Evolutionary conservation across 139 green algal genomes (phyloP), one percentile per base, ranked within the genome.

Genomic region (Chlamydomonas sphaeroides): DNA sequence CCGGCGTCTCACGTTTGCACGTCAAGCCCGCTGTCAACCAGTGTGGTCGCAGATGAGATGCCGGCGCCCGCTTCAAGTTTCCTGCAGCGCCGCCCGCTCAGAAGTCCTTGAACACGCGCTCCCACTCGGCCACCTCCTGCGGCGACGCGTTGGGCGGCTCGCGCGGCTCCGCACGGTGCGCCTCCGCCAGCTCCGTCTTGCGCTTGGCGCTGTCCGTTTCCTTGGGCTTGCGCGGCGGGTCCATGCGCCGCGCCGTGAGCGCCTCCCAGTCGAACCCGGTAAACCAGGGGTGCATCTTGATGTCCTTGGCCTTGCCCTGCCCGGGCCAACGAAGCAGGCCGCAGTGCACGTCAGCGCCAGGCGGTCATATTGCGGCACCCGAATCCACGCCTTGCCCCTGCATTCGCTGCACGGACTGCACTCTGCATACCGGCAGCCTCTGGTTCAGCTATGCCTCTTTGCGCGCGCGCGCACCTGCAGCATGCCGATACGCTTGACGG

Each of bases 231-330:
- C 93, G 85, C 6, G 93, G 94, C 45, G 94, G 89, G 51, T 90
- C 73, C 78, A 98, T 90, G 80, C 93, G 93, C n/a, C 93, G 87
- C 0, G 91, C 90, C 30, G 91, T 85, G 70, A 99, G 89, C 26
- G 87, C 87, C 0, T 96, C 89, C 96, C 96, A 99, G 86, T 98
- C 95, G 85, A 98, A 95, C 45, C 86, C 90, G 57, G 33, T 87
- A 87, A 99, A 98, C 96, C 96, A 99, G 61, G 89, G 87, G 89
- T 99, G 96, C 56, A 65, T 80, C 90, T 98, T 98, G 84, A 99
- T 93, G 81, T 98, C 96, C 0, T 59, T 45, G 4, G 89, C 92
- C 11, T 91, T 80, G 28, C 91, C 92, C 66, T 80, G 73, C n/a
- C n/a, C n/a, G n/a, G n/a, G n/a, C n/a, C n/a, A n/a, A n/a, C n/a